A percentile compares a stretch with the other conserved stretches of the same genome.
Evolutionary conservation across 805 yeast genomes (phyloP).

Genomic region (Wickerhamomyces chaumierensis): DNA sequence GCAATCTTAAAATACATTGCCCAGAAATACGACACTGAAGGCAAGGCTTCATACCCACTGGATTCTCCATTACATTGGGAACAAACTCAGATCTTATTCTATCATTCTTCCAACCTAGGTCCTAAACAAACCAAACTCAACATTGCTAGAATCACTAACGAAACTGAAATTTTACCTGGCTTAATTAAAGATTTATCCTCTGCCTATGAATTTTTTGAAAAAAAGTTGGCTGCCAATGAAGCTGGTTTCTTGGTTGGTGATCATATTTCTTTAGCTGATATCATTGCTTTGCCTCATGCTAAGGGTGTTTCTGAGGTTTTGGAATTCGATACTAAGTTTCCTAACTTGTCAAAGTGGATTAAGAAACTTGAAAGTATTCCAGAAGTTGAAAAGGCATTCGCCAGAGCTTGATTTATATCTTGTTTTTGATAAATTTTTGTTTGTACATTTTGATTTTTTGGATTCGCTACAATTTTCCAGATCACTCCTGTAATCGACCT

Average conservation of each 20-base stretch:
- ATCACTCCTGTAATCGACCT: too few relatives aligned
- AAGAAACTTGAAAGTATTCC: conserved; percentile 4
- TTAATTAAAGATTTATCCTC: conserved; percentile 35
- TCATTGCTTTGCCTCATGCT: conserved; percentile 28
- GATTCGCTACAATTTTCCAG: too few relatives aligned
- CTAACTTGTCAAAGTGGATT: conserved; percentile 9
- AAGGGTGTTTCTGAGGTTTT: conserved; percentile 3
- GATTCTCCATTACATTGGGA: conserved; percentile 36
- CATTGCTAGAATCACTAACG: conserved; percentile 26
- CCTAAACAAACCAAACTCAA: conserved; percentile 52
- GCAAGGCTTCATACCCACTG: conserved; percentile 25
- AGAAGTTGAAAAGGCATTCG: conserved; percentile 7
- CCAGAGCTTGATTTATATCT: neutral
- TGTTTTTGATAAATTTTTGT: too few relatives aligned
- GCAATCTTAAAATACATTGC: conserved; percentile 49
- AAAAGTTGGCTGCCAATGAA: conserved; percentile 29
- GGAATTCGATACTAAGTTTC: conserved; percentile 7
- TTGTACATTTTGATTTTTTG: too few relatives aligned
- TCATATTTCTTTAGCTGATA: conserved; percentile 48
- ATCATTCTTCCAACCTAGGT: conserved; percentile 47
- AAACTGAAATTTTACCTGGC: conserved; percentile 17
- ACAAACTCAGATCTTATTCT: conserved; percentile 39
- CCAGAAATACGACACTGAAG: conserved; percentile 44
- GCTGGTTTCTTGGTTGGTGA: conserved; percentile 47
- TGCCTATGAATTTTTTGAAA: conserved; percentile 39